These are phyloP conservation scores for Podospora pseudoanserina DNA, from an alignment of 495 filamentous ascomycete species.

Conservation along the genomic window DNA sequence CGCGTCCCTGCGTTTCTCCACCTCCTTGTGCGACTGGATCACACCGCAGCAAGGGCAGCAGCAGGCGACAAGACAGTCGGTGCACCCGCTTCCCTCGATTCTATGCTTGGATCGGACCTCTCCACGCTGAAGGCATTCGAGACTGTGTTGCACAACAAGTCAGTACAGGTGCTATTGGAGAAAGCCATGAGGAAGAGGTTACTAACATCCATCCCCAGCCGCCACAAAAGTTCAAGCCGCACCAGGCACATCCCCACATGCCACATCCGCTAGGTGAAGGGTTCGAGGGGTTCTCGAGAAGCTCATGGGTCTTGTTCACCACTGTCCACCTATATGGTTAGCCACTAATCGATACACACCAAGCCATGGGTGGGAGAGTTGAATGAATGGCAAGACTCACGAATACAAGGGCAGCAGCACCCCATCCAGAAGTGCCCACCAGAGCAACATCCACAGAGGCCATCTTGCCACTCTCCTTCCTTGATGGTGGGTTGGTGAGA, in stretches of 20 bases:
- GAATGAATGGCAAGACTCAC: conserved; percentile 21
- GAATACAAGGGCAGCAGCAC: conserved; percentile 52
- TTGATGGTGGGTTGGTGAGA: conserved; percentile 3
- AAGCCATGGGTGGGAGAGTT: neutral
- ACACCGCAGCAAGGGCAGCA: conserved; percentile 51
- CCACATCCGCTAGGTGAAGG: conserved; percentile 39
- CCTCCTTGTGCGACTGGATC: conserved; percentile 39
- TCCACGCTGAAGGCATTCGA: conserved; percentile 50
- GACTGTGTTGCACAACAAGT: conserved; percentile 8
- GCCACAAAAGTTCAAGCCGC: conserved; percentile 23
- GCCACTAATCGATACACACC: neutral
- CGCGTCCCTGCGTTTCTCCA: conserved; percentile 29
- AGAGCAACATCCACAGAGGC: conserved; percentile 37
- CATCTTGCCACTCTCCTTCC: conserved; percentile 31
- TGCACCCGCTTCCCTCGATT: conserved; percentile 51
- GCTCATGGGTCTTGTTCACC: conserved; percentile 43
- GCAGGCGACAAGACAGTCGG: conserved; percentile 52
- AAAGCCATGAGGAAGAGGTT: neutral
- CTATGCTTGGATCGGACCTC: conserved; percentile 51
- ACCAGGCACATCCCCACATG: conserved; percentile 42
- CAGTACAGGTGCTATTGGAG: neutral
- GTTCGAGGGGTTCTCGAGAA: conserved; percentile 11
- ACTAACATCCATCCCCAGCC: conserved; percentile 34
- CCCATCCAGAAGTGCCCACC: conserved; percentile 39
- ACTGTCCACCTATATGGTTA: conserved; percentile 3